These are phyloP conservation scores for Botryosphaeria dothidea DNA, from an alignment of 2,329 filamentous ascomycete species.

Conservation along the genomic window DNA sequence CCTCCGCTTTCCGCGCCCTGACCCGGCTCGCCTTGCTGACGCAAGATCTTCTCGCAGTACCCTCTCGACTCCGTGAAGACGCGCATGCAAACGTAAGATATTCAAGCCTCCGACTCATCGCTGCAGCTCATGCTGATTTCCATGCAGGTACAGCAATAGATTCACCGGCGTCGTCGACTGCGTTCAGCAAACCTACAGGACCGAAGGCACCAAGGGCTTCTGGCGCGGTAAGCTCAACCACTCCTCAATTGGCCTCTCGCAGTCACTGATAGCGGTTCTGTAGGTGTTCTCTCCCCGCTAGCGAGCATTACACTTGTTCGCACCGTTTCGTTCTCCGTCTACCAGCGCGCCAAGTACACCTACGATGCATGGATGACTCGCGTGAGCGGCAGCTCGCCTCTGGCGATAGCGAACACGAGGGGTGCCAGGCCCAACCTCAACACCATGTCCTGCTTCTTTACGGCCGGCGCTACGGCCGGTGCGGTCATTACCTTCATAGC, in stretches of 20 bases:
- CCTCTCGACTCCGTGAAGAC: constrained; percentile 88
- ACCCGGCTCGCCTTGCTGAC: constrained; percentile 24
- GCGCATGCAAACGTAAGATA: constrained; percentile 72
- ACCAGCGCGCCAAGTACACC: constrained; percentile 73
- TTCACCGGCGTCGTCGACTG: constrained; percentile 75
- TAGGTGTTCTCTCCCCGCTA: constrained; percentile 78
- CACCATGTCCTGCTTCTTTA: constrained; percentile 74
- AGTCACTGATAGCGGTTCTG: not conserved
- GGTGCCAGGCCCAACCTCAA: constrained; percentile 72
- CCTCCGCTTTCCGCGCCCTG: not conserved
- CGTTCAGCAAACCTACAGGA: constrained; percentile 70
- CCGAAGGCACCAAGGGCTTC: constrained; percentile 52
- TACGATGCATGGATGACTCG: constrained; percentile 70
- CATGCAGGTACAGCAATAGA: constrained; percentile 55
- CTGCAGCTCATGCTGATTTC: constrained; percentile 23
- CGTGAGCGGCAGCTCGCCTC: constrained; percentile 67
- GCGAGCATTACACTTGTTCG: constrained; percentile 75
- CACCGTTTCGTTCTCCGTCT: constrained; percentile 77
- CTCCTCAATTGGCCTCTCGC: constrained; percentile 19
- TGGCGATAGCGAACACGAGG: constrained; percentile 69
- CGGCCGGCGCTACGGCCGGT: constrained; percentile 76
- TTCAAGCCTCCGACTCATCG: not conserved
- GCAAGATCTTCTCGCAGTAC: constrained; percentile 50
- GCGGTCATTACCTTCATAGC: constrained; percentile 78
- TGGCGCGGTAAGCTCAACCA: constrained; percentile 51